Conservation (phyloP, 192 early-diverging fungal species). For the Coemansia sp. region DNA sequence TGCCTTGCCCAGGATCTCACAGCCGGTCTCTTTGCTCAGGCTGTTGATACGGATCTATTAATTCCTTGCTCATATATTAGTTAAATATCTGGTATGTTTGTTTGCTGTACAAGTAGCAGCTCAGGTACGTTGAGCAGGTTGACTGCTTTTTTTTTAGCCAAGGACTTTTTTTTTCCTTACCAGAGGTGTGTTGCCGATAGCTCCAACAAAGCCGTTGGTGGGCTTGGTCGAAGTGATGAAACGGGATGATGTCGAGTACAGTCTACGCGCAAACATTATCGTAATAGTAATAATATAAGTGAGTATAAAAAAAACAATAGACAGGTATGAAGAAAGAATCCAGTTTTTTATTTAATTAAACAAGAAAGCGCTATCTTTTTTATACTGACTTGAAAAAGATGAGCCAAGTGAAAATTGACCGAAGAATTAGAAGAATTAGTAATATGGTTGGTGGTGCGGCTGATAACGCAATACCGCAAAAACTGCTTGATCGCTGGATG, state of each 20-base stretch:
- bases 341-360: neutral
- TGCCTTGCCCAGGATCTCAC: constrained; percentile 89
- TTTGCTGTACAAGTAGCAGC: too few relatives aligned
- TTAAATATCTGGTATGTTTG: neutral
- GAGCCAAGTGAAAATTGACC: too few relatives aligned
- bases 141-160: neutral
- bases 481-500: neutral
- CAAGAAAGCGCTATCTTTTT: neutral
- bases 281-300: neutral
- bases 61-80: neutral
- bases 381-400: too few relatives aligned
- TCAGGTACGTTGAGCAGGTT: too few relatives aligned
- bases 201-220: constrained; percentile 75
- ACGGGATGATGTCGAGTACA: constrained; percentile 40
- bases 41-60: constrained; percentile 69
- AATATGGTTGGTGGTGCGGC: neutral
- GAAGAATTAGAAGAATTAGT: neutral
- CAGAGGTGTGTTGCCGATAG: constrained; percentile 90
- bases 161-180: constrained; percentile 48
- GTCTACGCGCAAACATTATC: constrained; percentile 43
- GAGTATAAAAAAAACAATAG: neutral
- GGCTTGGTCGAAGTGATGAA: constrained; percentile 54
- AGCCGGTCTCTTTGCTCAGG: constrained; percentile 76
- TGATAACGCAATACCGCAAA: neutral
- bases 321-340: too few relatives aligned